A percentile compares a stretch with the other conserved stretches of the same genome.
These are phyloP conservation scores for Bimuria novae-zelandiae DNA, from an alignment of 2,329 filamentous ascomycete species.

Conservation along the genomic window DNA sequence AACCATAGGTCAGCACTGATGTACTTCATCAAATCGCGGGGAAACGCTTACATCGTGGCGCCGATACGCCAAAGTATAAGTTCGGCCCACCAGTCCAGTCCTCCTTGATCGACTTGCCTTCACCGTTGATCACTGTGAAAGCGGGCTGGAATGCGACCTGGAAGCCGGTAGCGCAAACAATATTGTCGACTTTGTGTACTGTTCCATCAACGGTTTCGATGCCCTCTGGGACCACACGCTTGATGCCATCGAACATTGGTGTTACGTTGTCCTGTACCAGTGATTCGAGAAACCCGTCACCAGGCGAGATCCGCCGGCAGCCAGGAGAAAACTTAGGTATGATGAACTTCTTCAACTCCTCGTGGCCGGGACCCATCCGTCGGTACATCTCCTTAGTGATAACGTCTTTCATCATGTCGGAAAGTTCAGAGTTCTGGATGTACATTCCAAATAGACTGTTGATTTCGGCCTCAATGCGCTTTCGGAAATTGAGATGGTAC, in stretches of 20 bases:
- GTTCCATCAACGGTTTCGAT: constrained; percentile 35
- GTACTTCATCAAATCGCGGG: background rate
- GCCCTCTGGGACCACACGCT: constrained; percentile 44
- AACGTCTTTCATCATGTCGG: constrained; percentile 48
- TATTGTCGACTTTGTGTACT: constrained; percentile 37
- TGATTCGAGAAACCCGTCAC: constrained; percentile 40
- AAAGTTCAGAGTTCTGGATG: constrained; percentile 52
- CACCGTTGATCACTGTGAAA: constrained; percentile 50
- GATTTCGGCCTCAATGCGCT: constrained; percentile 55
- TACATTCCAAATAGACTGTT: constrained; percentile 60
- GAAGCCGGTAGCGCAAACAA: constrained; percentile 42
- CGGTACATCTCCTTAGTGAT: constrained; percentile 49
- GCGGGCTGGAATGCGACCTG: constrained; percentile 48
- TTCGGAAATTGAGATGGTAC: constrained; percentile 56
- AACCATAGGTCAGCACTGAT: background rate
- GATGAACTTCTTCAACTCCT: constrained; percentile 51
- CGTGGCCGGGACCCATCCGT: constrained; percentile 45
- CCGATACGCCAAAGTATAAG: constrained; percentile 49
- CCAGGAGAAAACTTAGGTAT: constrained; percentile 56
- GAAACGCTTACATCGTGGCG: constrained; percentile 35
- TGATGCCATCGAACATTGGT: constrained; percentile 33
- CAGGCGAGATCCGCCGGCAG: constrained; percentile 39
- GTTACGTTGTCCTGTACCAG: constrained; percentile 36
- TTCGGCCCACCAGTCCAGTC: constrained; percentile 48
- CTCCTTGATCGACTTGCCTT: constrained; percentile 43